Base-by-base conservation (phyloP, 768 basidiomycete genomes). In the Piloderma croceum region DNA sequence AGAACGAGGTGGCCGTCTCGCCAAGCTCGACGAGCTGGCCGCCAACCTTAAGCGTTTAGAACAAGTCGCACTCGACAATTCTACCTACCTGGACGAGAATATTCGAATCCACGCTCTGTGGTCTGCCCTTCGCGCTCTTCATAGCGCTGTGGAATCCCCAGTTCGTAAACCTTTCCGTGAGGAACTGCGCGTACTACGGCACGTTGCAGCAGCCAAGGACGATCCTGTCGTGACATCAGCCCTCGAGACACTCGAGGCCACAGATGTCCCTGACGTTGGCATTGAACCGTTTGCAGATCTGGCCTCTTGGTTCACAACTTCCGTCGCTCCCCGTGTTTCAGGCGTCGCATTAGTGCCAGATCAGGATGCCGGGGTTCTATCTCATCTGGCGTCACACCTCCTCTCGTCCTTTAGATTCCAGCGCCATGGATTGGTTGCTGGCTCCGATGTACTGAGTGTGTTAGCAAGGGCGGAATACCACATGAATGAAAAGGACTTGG, bases 331-430 rank as follows among this genome's bases (percentile, higher is more conserved):
- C 12, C 82, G 81, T 42, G 82, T 97, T 36, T 76, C 83, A 20
- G 79, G 76, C 39, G 91, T 96, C n/a, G 86, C 93, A 6, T 73
- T 99, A 36, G 90, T 97, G 3, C 96, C 96, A 3, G 89, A 94
- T 51, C 71, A 82, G 61, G 74, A 91, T 52, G 91, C 91, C 3
- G 91, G 91, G 17, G 73, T 97, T 29, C 68, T 96, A 10, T 83
- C 91, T 2, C 88, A 90, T 58, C 66, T 96, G 17, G 83, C 89
- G 10, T 90, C 86, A n/a, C 74, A 79, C 36, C 65, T 81, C 19
- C 64, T 96, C 37, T 83, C 86, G 9, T 67, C 75, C 29, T 71
- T 96, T 48, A 70, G 79, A 40, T 94, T 98, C 69, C 79, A 77
- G 58, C 71, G 85, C 47, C 79, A 80, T 13, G 92, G 93, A 1